Conservation (phyloP, 176 grass and related monocot genomes). For the Oryza nivara region DNA sequence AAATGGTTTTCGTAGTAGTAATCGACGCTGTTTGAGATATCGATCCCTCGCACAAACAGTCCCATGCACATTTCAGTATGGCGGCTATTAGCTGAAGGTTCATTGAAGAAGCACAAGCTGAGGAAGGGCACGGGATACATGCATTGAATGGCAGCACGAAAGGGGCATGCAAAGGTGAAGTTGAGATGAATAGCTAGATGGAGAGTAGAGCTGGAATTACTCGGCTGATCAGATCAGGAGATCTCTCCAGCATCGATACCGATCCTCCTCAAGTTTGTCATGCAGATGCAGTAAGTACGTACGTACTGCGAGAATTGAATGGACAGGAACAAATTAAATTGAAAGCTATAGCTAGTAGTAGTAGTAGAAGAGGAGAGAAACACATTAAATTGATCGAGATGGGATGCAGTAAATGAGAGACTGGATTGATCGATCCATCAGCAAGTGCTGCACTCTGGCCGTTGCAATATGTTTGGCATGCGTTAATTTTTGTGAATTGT, state of each 20-base stretch:
- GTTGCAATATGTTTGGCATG: not conserved
- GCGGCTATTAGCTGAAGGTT: slow-evolving; percentile 1
- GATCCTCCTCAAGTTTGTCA: not conserved
- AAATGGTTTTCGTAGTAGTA: no score
- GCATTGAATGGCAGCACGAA: slow-evolving; percentile 59
- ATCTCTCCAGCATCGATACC: not conserved
- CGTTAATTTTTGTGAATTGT: not conserved
- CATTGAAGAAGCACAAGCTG: not conserved
- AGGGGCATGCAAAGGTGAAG: slow-evolving; percentile 37
- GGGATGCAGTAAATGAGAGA: not conserved
- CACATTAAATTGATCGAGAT: not conserved
- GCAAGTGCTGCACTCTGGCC: not conserved
- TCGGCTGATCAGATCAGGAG: not conserved
- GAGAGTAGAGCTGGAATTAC: not conserved
- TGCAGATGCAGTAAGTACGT: not conserved
- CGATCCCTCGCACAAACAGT: not conserved
- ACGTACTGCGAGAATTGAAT: not conserved
- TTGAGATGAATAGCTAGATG: not conserved
- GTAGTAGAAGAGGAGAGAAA: not conserved
- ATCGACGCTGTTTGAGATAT: not conserved
- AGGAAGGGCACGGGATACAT: not conserved
- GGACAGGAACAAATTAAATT: not conserved
- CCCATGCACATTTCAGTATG: not conserved
- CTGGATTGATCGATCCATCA: not conserved
- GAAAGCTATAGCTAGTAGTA: not conserved